phyloP scores from a whole-genome alignment of 1,284 basidiomycete species.

The Ustilago xerochloae region DNA sequence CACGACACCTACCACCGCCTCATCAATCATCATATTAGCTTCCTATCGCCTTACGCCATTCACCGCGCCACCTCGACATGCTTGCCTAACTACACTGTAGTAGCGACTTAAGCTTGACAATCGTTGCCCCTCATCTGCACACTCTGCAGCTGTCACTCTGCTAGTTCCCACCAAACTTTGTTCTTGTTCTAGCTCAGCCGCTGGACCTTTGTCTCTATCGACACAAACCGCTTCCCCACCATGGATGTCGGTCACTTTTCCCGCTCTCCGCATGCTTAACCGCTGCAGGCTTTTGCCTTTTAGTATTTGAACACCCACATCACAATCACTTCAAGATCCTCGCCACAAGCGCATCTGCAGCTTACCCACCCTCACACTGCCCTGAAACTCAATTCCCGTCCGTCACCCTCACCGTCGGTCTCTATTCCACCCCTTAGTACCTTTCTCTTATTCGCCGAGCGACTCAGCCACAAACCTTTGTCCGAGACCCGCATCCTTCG shows the following conservation, averaged over 20 bases:
- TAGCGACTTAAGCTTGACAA: not conserved
- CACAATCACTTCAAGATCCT: not conserved
- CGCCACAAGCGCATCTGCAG: not conserved
- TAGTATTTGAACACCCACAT: not conserved
- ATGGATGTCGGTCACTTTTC: conserved; percentile 43
- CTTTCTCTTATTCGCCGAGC: not conserved
- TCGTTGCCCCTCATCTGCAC: conserved; percentile 14
- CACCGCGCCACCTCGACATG: conserved; percentile 9
- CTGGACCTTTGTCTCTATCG: conserved; percentile 5
- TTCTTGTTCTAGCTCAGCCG: conserved; percentile 6
- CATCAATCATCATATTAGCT: too few species aligned
- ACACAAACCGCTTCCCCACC: conserved; percentile 32
- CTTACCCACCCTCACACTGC: conserved; percentile 5
- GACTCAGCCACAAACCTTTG: conserved; percentile 16
- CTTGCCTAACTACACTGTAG: conserved; percentile 14
- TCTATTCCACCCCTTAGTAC: not conserved
- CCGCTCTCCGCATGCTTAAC: conserved; percentile 27
- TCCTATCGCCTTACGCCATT: not conserved
- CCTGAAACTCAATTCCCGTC: not conserved
- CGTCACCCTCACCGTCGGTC: conserved; percentile 1
- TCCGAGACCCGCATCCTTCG: not conserved
- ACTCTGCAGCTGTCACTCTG: conserved; percentile 19
- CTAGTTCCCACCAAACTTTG: conserved; percentile 15
- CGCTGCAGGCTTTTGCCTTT: conserved; percentile 12
- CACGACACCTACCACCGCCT: too few species aligned